These are phyloP conservation scores for Hygrophoropsis aurantiaca DNA, from an alignment of 768 basidiomycete genomes.

Conservation along the genomic window DNA sequence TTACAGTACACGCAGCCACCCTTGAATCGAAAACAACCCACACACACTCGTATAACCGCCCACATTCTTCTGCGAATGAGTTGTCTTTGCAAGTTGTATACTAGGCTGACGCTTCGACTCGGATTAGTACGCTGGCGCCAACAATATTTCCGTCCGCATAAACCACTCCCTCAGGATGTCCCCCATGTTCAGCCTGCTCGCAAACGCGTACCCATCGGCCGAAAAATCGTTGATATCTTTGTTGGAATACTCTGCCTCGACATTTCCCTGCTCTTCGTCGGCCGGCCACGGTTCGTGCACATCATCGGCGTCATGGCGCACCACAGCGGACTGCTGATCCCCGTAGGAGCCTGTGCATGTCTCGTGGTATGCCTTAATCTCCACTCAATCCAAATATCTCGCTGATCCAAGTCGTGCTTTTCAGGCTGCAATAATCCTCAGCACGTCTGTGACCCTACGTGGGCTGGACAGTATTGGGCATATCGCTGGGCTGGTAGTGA, in stretches of 20 bases:
- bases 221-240: slow-evolving; percentile 56
- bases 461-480: slow-evolving; percentile 66
- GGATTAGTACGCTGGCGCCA: slow-evolving; percentile 74
- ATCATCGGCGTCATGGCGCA: slow-evolving; percentile 43
- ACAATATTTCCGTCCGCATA: slow-evolving; percentile 64
- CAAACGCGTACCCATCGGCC: slow-evolving; percentile 40
- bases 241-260: slow-evolving; percentile 70
- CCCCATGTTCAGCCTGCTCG: slow-evolving; percentile 21
- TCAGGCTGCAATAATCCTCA: slow-evolving; percentile 78
- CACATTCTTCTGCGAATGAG: slow-evolving; percentile 69
- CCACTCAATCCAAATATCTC: slow-evolving; percentile 1
- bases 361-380: slow-evolving; percentile 56
- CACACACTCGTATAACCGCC: slow-evolving; percentile 64
- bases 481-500: slow-evolving; percentile 64
- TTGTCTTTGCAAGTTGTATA: slow-evolving; percentile 16
- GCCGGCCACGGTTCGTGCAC: slow-evolving; percentile 44
- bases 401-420: slow-evolving; percentile 10
- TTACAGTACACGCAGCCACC: no score
- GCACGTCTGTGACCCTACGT: slow-evolving; percentile 81
- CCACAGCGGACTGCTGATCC: slow-evolving; percentile 54
- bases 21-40: slow-evolving; percentile 30
- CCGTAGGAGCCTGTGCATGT: slow-evolving; percentile 65
- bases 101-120: background rate
- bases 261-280: slow-evolving; percentile 74
- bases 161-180: slow-evolving; percentile 60